Base-by-base conservation (phyloP, 108 stramenopile genomes). In the Poteriospumella lacustris region DNA sequence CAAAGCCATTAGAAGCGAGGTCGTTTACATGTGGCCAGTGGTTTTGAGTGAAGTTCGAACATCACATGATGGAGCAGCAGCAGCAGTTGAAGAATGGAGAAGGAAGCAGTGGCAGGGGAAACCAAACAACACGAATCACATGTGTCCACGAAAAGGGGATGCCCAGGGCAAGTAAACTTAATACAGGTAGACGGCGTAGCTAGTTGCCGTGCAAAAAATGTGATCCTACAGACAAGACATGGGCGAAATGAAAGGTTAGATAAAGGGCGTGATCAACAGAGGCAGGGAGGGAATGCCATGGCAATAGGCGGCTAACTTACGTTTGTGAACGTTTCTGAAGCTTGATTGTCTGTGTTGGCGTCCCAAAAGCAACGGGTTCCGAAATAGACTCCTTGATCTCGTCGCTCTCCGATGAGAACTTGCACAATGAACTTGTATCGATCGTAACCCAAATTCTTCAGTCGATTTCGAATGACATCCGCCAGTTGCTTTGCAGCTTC, bases 361-460 rank as follows among this genome's bases (percentile, higher is more conserved):
- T 64, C 60, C 60, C 60, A 64, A 33, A 64, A 64, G 36, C 60
- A 64, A 34, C 60, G 15, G 36, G 3, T 64, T 3, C 60, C 60
- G 36, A 34, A 64, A 19, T 33, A 31, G 28, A 64, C 5, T 64
- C 60, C 60, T 64, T 64, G 60, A 34, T 64, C 60, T 64, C 60
- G 28, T 12, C 60, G 15, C 31, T 64, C 60, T 64, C 60, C 60
- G 36, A 64, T 64, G 29, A 64, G 60, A 5, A 64, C 60, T 24
- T 64, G 60, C 3, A 64, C 60, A 3, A 64, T 34, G 36, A 12
- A 64, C 31, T 64, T 64, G 31, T 64, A 64, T 3, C 60, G 60
- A 64, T 64, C 60, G 36, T 64, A 64, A 34, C 60, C 60, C 36
- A 64, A 64, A 19, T 31, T 19, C 60, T 64, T 64, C 3, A 64